Percentiles rank a stretch among this genome's conserved stretches.
Evolutionary conservation across 2,329 filamentous ascomycete species (phyloP).

Genomic region (Diaporthe velutina): DNA sequence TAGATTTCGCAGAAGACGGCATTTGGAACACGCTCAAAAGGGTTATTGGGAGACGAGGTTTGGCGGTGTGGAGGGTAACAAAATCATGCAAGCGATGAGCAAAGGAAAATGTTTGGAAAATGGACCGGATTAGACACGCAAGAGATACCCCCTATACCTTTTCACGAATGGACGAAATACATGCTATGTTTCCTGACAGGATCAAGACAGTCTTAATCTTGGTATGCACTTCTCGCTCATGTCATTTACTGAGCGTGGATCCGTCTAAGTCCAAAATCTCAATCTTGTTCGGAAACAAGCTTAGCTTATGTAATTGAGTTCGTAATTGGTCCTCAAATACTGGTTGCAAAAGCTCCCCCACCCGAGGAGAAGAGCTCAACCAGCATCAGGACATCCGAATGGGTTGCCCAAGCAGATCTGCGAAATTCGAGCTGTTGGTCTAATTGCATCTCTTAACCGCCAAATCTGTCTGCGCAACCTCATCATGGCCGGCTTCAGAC

Average conservation of each 20-base stretch:
- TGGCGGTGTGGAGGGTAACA: conserved; percentile 74
- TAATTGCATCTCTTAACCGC: not conserved
- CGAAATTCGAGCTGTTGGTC: not conserved
- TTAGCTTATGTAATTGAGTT: conserved; percentile 35
- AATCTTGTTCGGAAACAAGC: not conserved
- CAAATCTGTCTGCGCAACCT: not conserved
- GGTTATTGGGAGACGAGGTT: conserved; percentile 74
- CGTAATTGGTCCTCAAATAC: conserved; percentile 18
- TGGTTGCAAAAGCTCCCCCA: conserved; percentile 1
- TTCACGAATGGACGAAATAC: conserved; percentile 11
- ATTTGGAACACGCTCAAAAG: conserved; percentile 78
- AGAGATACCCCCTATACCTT: conserved; percentile 37
- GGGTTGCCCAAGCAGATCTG: not conserved
- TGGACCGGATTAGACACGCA: conserved; percentile 26
- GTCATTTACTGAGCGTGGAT: not conserved
- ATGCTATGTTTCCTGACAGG: not conserved
- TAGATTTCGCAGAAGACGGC: conserved; percentile 84
- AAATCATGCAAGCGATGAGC: conserved; percentile 63
- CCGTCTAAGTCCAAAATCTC: not conserved
- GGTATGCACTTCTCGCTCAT: not conserved
- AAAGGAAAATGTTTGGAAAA: conserved; percentile 31
- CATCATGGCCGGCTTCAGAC: conserved; percentile 84
- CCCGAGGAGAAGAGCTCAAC: not conserved
- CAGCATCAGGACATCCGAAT: not conserved
- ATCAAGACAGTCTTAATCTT: not conserved